Percentiles rank a stretch among this genome's conserved stretches.
These are phyloP conservation scores for Bolboschoenoplectus hybrid DNA, from an alignment of 202 grass and related monocot species.

Conservation along the genomic window DNA sequence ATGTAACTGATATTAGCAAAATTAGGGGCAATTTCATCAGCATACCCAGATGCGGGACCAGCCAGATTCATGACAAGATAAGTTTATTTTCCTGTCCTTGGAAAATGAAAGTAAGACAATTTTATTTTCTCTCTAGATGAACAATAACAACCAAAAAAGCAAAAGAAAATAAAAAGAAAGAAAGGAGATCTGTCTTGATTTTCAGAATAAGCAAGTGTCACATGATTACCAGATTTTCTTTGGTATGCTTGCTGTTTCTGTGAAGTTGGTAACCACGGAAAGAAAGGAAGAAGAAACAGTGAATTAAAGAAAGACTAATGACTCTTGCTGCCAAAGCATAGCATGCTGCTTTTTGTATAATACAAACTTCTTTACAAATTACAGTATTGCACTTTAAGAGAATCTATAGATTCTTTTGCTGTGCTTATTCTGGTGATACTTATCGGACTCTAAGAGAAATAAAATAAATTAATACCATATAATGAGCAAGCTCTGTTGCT, in stretches of 20 bases:
- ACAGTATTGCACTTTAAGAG: background rate
- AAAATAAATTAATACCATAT: conserved; percentile 69
- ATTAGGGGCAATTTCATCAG: background rate
- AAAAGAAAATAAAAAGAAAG: background rate
- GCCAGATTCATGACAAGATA: background rate
- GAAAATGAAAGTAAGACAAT: background rate
- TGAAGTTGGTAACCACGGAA: background rate
- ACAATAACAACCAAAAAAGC: background rate
- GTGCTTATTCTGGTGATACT: conserved; percentile 21
- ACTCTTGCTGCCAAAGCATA: background rate
- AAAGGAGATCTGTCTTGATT: background rate
- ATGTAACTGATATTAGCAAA: background rate
- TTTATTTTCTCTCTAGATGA: background rate
- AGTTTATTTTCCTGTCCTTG: conserved; percentile 2
- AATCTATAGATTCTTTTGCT: background rate
- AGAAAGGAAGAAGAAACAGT: conserved; percentile 11
- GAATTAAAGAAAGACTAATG: background rate
- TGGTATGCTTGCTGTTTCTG: background rate
- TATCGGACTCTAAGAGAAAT: conserved; percentile 35
- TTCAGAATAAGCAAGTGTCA: background rate
- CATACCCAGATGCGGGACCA: background rate
- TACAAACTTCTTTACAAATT: background rate
- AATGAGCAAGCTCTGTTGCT: conserved; percentile 96
- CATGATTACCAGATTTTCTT: background rate
- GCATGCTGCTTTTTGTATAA: background rate